Evolutionary conservation across 2,329 filamentous ascomycete species (phyloP), one percentile per base, ranked within the genome.

Genomic region (Chalaropsis ovoidea): DNA sequence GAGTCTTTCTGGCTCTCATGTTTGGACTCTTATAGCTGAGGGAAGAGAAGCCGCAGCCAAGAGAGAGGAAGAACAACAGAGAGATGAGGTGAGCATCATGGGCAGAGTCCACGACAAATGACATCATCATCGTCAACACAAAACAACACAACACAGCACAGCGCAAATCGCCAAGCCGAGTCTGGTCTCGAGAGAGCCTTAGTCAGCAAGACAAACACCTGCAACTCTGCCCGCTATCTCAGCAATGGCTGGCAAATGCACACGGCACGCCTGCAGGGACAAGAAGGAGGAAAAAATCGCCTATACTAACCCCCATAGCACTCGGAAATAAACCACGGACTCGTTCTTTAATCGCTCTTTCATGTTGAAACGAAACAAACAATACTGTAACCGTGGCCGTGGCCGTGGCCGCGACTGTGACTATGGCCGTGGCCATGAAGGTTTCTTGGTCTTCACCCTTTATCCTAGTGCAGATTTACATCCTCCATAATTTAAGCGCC

Each of bases 311-410:
- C 17, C 17, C 15, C n/a, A 15, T n/a, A 22, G 43, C 19, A 2
- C n/a, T 17, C 43, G 61, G 41, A 52, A 22, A 63, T 47, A 52
- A 15, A 39, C 13, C 49, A 22, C 61, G 22, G 61, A 49, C 49
- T 19, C 27, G 43, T 31, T 39, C 49, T 31, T 45, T 39, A 35
- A 13, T 58, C 15, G 17, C 52, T n/a, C 52, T 35, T 24, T 52
- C 8, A 31, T 42, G 6, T 63, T 47, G 61, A 35, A 35, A 49
- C 43, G 61, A 52, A 63, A 52, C 27, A 47, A 63, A 5, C 27
- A 52, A 17, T 27, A 52, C 61, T 49, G 42, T 31, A 52, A 52
- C 31, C 27, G 8, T 15, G 11, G 24, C 52, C 6, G 31, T 31
- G 31, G 6, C 31, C 6, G 31, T n/a, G n/a, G n/a, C 10, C 27